Conservation (phyloP, 2,329 filamentous ascomycete genomes). For the Anisogramma anomala region DNA sequence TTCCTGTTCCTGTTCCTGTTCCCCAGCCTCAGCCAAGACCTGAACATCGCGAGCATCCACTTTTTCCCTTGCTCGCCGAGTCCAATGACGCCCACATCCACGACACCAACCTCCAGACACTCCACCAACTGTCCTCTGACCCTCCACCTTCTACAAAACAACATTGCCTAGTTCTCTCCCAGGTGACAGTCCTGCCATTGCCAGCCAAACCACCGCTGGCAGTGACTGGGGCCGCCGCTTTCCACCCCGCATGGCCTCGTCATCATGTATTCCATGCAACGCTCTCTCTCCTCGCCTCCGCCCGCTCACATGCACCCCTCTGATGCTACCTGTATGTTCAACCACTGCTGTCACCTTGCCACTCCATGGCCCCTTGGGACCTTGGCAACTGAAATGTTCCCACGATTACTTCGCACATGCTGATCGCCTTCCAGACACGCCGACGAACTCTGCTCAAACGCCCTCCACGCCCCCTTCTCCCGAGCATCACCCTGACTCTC, state of each 20-base stretch:
- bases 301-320: constrained; percentile 46
- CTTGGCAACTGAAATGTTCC: constrained; percentile 10
- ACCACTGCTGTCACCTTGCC: neutral
- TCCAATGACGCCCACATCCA: constrained; percentile 3
- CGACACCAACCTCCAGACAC: neutral
- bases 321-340: constrained; percentile 41
- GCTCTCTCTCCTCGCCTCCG: constrained; percentile 51
- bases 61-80: neutral
- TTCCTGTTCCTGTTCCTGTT: neutral
- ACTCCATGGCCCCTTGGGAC: neutral
- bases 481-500: constrained; percentile 37
- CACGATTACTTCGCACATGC: neutral
- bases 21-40: neutral
- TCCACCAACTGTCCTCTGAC: neutral
- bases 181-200: constrained; percentile 15
- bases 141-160: neutral
- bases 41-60: neutral
- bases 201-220: constrained; percentile 15
- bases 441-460: too few relatives aligned
- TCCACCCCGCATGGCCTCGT: constrained; percentile 33
- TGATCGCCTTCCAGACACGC: constrained; percentile 3
- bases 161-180: neutral
- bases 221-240: constrained; percentile 19
- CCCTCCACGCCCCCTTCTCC: constrained; percentile 42
- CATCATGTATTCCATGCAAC: constrained; percentile 52